Evolutionary conservation across 331 rosid genomes (phyloP), one percentile per base, ranked within the genome.

Genomic region (Spiraea crenata): DNA sequence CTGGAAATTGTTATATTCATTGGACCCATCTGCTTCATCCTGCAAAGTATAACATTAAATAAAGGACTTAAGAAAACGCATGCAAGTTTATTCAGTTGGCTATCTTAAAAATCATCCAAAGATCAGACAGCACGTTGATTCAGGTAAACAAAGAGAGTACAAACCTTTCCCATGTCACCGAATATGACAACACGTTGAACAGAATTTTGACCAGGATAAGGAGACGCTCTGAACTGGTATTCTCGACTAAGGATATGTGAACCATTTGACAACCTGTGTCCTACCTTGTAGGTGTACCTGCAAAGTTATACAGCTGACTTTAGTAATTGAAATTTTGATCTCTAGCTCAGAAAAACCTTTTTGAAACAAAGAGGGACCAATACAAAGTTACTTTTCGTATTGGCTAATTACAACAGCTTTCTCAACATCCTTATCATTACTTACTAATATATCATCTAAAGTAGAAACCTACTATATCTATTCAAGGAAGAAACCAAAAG

Each of bases 91-190:
- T 44, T 20, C n/a, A n/a, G n/a, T n/a, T n/a, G n/a, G n/a, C 37
- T 51, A 15, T 46, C 37, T 61, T 7, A 49, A 9, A 47, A 49
- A n/a, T 67, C 39, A 25, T 10, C 14, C 1, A 39, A 35, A 66
- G 35, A 11, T 13, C 5, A 1, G 9, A 49, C 40, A 65, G 13
- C 46, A 49, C 3, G 7, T 10, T 31, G n/a, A 47, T 48, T 17
- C 45, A 66, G 49, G 57, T 47, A 7, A 65, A 19, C 58, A 52
- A 49, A 51, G 62, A 40, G 68, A 76, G 73, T 79, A 44, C 81
- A 74, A 82, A 93, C 98, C 98, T 93, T 93, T 71, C 98, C 97
- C 96, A 90, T 90, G 82, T 93, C 97, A 5, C 98, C 98, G 70
- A 93, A 93, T 81, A 93, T 81, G 77, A 87, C 82, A 41, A 93